Conservation (phyloP, 345 rosid genomes). For the Hibiscus mutabilis region DNA sequence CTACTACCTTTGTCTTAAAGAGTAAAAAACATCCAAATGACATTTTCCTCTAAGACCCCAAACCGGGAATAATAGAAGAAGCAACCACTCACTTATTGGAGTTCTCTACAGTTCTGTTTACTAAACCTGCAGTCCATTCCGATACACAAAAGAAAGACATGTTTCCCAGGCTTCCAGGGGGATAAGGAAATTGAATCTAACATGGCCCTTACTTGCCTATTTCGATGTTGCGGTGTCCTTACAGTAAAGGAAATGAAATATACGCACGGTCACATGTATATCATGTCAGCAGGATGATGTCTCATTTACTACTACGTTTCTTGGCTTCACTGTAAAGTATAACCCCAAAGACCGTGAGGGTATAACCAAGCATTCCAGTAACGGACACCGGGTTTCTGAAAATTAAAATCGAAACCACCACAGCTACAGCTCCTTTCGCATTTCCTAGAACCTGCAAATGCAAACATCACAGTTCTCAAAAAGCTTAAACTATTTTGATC, state of each 20-base stretch:
- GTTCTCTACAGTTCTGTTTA: conserved; percentile 18
- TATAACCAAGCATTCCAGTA: conserved; percentile 97
- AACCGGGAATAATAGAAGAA: neutral
- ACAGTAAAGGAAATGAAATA: conserved; percentile 6
- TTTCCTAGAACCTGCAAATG: conserved; percentile 80
- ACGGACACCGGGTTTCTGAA: conserved; percentile 94
- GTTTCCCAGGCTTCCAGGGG: conserved; percentile 26
- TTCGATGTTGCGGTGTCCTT: conserved; percentile 17
- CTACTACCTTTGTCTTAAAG: neutral
- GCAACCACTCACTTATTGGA: conserved; percentile 32
- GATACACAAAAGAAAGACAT: conserved; percentile 1
- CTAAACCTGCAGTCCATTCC: conserved; percentile 32
- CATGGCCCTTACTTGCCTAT: conserved; percentile 15
- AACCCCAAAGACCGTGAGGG: conserved; percentile 89
- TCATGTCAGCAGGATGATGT: neutral
- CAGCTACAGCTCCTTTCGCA: conserved; percentile 99
- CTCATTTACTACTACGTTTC: conserved; percentile 74
- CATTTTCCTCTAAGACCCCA: too few species aligned
- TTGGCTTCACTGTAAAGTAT: conserved; percentile 95
- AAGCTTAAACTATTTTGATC: neutral
- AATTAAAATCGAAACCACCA: conserved; percentile 88
- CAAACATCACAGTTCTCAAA: conserved; percentile 1
- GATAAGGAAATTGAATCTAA: conserved; percentile 16
- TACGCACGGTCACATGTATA: neutral
- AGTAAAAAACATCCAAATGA: too few species aligned